A percentile compares a stretch with the other conserved stretches of the same genome.
Evolutionary conservation across 2,329 filamentous ascomycete species (phyloP).

Genomic region (Ophiognomonia clavigignenti-juglandacearum): DNA sequence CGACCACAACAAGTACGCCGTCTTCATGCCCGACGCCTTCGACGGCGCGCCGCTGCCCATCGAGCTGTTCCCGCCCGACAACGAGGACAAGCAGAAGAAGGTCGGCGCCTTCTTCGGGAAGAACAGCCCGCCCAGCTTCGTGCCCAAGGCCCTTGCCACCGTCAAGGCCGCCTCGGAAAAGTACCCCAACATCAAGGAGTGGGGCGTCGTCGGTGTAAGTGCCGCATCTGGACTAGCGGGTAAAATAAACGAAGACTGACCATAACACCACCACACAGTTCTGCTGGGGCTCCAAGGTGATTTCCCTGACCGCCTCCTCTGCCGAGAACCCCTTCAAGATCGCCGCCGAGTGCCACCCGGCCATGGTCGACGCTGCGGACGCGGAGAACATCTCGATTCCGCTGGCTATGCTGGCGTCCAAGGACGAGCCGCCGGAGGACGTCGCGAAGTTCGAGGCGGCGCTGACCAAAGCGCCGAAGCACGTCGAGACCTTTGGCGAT

Average conservation of each 20-base stretch:
- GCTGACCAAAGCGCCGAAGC: conserved; percentile 49
- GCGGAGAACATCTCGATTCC: conserved; percentile 56
- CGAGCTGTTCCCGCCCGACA: conserved; percentile 59
- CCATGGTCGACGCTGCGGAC: conserved; percentile 60
- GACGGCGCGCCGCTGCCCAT: conserved; percentile 62
- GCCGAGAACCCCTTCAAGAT: conserved; percentile 51
- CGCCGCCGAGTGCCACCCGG: conserved; percentile 51
- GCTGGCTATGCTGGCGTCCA: conserved; percentile 58
- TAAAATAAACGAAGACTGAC: background rate
- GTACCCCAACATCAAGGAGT: conserved; percentile 51
- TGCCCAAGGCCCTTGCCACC: conserved; percentile 48
- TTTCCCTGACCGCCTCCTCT: conserved; percentile 44
- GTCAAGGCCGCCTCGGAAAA: conserved; percentile 47
- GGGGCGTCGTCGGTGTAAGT: conserved; percentile 57
- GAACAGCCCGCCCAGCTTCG: conserved; percentile 42
- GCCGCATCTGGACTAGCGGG: too few relatives aligned
- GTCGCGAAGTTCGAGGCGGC: conserved; percentile 52
- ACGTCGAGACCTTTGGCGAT: conserved; percentile 61
- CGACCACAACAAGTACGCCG: conserved; percentile 64
- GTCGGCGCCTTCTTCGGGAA: conserved; percentile 54
- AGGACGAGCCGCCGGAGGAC: conserved; percentile 54
- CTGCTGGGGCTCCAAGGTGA: conserved; percentile 71
- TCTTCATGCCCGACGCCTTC: conserved; percentile 93
- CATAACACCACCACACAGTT: conserved; percentile 31
- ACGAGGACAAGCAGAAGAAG: conserved; percentile 55